A percentile compares a stretch with the other conserved stretches of the same genome.
Evolutionary conservation across 495 filamentous ascomycete species (phyloP).

Genomic region (Annulohypoxylon stygium): DNA sequence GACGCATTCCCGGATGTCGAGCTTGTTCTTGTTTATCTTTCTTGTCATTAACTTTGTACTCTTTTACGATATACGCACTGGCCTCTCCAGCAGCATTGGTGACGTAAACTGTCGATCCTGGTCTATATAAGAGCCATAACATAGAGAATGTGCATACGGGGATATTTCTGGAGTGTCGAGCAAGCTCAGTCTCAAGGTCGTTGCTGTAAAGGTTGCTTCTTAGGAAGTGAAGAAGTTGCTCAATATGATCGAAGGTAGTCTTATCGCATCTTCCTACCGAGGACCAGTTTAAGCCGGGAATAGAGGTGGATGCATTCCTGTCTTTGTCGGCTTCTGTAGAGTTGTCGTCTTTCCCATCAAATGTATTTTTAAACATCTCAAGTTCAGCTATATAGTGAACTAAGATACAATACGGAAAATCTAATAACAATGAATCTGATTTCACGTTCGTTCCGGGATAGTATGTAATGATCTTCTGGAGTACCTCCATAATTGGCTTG

Average conservation of each 20-base stretch:
- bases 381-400: not conserved
- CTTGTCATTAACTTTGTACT: not conserved
- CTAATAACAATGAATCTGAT: not conserved
- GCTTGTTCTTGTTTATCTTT: too few relatives aligned
- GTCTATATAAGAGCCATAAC: not conserved
- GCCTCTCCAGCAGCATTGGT: not conserved
- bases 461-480: conserved; percentile 1
- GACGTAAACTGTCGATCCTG: not conserved
- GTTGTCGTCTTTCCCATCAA: not conserved
- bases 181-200: not conserved
- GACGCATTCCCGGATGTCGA: too few relatives aligned
- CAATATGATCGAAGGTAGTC: not conserved
- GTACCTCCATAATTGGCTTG: not conserved
- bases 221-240: not conserved
- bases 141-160: not conserved
- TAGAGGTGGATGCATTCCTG: not conserved
- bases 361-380: not conserved
- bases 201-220: not conserved
- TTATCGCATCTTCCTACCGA: not conserved
- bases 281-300: not conserved
- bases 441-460: not conserved
- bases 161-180: not conserved
- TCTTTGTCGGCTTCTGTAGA: not conserved
- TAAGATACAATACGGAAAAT: not conserved
- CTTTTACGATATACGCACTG: not conserved